These are phyloP conservation scores for Lithospermum erythrorhizon DNA, from an alignment of 257 asterid species.

Conservation along the genomic window DNA sequence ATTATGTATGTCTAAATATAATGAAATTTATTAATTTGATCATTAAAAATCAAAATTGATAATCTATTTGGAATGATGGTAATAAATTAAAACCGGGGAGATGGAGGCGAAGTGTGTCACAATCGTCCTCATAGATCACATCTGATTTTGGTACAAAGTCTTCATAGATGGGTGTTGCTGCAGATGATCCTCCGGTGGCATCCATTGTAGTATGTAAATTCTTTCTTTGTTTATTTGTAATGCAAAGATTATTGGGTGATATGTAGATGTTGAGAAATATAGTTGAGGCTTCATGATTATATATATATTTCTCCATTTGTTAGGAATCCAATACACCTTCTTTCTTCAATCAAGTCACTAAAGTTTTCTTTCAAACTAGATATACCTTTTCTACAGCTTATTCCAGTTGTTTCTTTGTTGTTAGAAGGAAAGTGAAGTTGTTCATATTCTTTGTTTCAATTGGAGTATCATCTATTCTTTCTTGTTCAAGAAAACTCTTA, in stretches of 20 bases:
- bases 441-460: constrained; percentile 2
- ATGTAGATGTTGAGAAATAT: background rate
- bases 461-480: background rate
- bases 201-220: constrained; percentile 7
- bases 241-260: background rate
- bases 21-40: too few species aligned
- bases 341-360: background rate
- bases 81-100: constrained; percentile 38
- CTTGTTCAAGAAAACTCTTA: background rate
- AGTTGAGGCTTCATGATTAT: too few species aligned
- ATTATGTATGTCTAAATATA: too few species aligned
- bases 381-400: constrained; percentile 17
- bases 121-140: constrained; percentile 32
- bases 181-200: constrained; percentile 11
- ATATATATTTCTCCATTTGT: background rate
- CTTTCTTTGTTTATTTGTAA: background rate
- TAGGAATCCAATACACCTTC: background rate
- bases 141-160: constrained; percentile 43
- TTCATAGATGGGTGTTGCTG: constrained; percentile 19
- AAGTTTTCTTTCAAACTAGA: constrained; percentile 8
- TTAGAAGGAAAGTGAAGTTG: background rate
- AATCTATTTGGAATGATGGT: too few species aligned
- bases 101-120: constrained; percentile 40
- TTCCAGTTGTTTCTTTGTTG: background rate
- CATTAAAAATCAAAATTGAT: too few species aligned